phyloP scores from a whole-genome alignment of 441 rosid genomes.

The Aquilaria agallochum region DNA sequence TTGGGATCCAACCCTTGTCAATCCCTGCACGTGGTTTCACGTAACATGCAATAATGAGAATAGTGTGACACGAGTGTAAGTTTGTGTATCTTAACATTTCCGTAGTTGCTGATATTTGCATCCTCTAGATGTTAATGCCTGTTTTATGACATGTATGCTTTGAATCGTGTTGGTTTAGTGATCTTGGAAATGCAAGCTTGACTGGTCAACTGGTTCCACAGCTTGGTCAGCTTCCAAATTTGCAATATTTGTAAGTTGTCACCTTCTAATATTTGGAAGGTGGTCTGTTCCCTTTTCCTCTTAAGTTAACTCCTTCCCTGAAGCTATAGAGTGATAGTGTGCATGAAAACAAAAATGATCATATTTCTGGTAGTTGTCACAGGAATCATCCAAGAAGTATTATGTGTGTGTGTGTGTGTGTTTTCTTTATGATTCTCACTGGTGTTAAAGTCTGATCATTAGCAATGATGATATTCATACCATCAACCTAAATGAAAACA shows the following conservation, averaged over 20 bases:
- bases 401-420: too few species aligned
- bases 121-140: background rate
- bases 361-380: too few species aligned
- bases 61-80: constrained; percentile 79
- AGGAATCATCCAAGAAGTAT: too few species aligned
- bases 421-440: too few species aligned
- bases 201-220: constrained; percentile 80
- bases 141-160: constrained; percentile 6
- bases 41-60: constrained; percentile 66
- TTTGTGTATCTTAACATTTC: constrained; percentile 8
- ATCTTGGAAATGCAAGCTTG: constrained; percentile 89
- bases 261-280: background rate
- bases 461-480: too few species aligned
- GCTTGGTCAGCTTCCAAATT: constrained; percentile 71
- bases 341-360: too few species aligned
- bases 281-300: too few species aligned
- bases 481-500: too few species aligned
- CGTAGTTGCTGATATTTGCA: constrained; percentile 1
- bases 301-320: too few species aligned
- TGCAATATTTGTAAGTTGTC: constrained; percentile 81
- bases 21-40: constrained; percentile 81
- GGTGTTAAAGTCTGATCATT: too few species aligned
- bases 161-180: constrained; percentile 40
- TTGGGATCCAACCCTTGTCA: constrained; percentile 72
- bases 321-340: too few species aligned